Evolutionary conservation across 768 basidiomycete species (phyloP), one percentile per base, ranked within the genome.

Genomic region (Phaeolepiota aurea): DNA sequence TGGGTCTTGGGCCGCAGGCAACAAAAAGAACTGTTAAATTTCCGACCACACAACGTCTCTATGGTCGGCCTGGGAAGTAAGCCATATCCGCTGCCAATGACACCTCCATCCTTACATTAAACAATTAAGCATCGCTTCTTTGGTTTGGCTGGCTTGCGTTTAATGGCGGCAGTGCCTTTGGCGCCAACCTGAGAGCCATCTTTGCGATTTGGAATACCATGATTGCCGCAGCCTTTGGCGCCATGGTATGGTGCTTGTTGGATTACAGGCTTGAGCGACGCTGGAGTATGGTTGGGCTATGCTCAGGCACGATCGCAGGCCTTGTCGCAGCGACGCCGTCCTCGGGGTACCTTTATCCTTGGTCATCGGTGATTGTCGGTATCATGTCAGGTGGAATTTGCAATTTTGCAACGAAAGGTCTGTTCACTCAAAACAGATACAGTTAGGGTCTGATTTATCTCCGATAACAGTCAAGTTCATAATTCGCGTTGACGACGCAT

Each of bases 131-230:
- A 5, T 84, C 80, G 50, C 73, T 91, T 47, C 77, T 90, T 40
- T 90, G 84, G 86, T 84, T 92, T 55, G 87, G 88, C 32, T 88
- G 80, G 79, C 62, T 82, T 42, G 87, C 84, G n/a, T 90, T 91
- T 71, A 93, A 92, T 62, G 90, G 86, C 36, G 90, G 90, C 18
- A 86, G 82, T 42, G 85, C 88, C 2, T 87, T 88, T 49, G 85
- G 85, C 20, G 87, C 88, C 23, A 92, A 92, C 62, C 68, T 93
- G 30, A 81, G 90, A 37, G 89, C 88, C 2, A 70, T 90, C 43
- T 76, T 82, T 56, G 88, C 89, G 13, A 74, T 84, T 41, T 85
- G 89, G 79, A 92, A 92, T 61, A 84, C 87, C 30, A 91, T 90
- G 82, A 64, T 91, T 11, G 77, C 81, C 14, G 84, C 87, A 25